A percentile compares a stretch with the other conserved stretches of the same genome.
These are phyloP conservation scores for Corniculantispora saksenae DNA, from an alignment of 2,329 filamentous ascomycete genomes.

Conservation along the genomic window DNA sequence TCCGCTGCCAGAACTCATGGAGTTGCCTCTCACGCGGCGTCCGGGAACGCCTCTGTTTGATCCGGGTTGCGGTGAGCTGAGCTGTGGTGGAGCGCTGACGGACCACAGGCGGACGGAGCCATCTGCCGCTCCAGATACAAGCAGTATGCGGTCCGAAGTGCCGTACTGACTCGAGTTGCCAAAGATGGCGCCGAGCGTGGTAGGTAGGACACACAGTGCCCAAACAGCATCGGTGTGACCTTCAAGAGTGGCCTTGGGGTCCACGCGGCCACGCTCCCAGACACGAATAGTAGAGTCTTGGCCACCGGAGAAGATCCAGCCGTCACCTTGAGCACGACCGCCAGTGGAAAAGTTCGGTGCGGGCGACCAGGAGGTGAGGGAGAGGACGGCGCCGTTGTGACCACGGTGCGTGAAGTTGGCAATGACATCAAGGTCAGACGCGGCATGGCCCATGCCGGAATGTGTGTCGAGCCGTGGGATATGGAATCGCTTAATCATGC, in stretches of 20 bases:
- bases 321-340: slow-evolving; percentile 84
- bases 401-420: slow-evolving; percentile 96
- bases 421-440: slow-evolving; percentile 83
- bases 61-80: slow-evolving; percentile 76
- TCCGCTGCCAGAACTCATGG: slow-evolving; percentile 89
- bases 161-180: slow-evolving; percentile 75
- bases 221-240: slow-evolving; percentile 96
- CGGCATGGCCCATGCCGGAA: slow-evolving; percentile 48
- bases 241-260: slow-evolving; percentile 91
- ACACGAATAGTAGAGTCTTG: slow-evolving; percentile 91
- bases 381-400: slow-evolving; percentile 87
- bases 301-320: slow-evolving; percentile 97
- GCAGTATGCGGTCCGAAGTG: slow-evolving; percentile 78
- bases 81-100: slow-evolving; percentile 84
- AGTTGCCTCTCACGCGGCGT: slow-evolving; percentile 78
- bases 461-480: slow-evolving; percentile 76
- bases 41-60: slow-evolving; percentile 56
- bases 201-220: slow-evolving; percentile 89
- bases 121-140: slow-evolving; percentile 91
- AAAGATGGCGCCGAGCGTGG: slow-evolving; percentile 78
- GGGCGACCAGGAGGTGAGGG: slow-evolving; percentile 81
- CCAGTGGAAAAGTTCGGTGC: slow-evolving; percentile 87
- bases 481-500: slow-evolving; percentile 94
- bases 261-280: slow-evolving; percentile 92
- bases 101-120: slow-evolving; percentile 93